Percentiles rank a stretch among this genome's conserved stretches.
Conservation (phyloP, 805 yeast species). For the Wickerhamomyces pijperi region DNA sequence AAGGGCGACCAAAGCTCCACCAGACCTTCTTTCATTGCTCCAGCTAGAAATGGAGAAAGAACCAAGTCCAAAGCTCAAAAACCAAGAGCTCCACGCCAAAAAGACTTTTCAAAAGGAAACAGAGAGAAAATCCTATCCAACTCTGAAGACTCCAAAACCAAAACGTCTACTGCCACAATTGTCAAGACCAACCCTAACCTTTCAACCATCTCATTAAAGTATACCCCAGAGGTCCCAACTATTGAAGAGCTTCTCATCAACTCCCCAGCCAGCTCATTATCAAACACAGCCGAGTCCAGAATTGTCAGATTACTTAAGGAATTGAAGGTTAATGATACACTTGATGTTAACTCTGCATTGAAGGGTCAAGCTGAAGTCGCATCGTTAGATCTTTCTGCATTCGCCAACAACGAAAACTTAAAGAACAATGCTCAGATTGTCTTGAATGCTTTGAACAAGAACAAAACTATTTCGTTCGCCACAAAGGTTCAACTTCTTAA, state of each 20-base stretch:
- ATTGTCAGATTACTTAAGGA: conserved; percentile 12
- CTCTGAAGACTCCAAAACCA: too few species aligned
- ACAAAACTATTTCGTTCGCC: conserved; percentile 10
- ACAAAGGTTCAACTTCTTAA: conserved; percentile 16
- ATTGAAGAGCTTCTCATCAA: conserved; percentile 5
- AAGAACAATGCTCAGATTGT: conserved; percentile 17
- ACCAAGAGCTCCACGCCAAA: too few species aligned
- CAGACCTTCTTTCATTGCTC: too few species aligned
- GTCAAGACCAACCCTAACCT: conserved; percentile 9
- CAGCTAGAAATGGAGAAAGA: too few species aligned
- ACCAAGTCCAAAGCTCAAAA: too few species aligned
- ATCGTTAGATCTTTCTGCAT: conserved; percentile 2
- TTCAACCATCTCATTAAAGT: conserved; percentile 7
- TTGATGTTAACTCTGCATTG: conserved; percentile 10
- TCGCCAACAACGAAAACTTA: conserved; percentile 11
- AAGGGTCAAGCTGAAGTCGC: conserved; percentile 10
- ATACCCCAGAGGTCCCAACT: conserved; percentile 12
- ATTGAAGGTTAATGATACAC: conserved; percentile 6
- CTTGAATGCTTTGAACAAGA: conserved; percentile 16
- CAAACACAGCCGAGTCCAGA: conserved; percentile 13
- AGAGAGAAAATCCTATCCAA: too few species aligned
- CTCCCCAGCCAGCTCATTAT: conserved; percentile 8
- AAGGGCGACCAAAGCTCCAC: too few species aligned
- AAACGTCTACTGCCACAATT: background rate
- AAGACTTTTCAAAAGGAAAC: too few species aligned